phyloP scores from a whole-genome alignment of 2,329 filamentous ascomycete genomes.

The Coniella vitis region DNA sequence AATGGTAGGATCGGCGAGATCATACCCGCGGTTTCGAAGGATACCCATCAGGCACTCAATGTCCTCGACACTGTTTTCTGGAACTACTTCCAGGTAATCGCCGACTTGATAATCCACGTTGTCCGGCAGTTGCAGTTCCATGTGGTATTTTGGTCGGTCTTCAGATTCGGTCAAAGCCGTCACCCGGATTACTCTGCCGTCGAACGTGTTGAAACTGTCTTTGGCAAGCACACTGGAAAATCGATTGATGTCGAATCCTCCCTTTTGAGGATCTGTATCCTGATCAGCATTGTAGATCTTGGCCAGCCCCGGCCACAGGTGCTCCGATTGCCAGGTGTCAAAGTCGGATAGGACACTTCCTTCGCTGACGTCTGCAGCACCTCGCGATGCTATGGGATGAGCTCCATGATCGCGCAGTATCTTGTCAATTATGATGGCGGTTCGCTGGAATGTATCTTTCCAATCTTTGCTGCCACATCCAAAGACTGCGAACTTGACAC shows the following conservation, averaged over 20 bases:
- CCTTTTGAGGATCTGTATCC: not conserved
- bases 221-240: not conserved
- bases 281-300: not conserved
- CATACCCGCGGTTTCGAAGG: not conserved
- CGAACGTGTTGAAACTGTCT: not conserved
- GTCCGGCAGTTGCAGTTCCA: conserved; percentile 1
- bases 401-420: conserved; percentile 37
- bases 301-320: not conserved
- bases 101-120: not conserved
- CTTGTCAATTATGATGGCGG: conserved; percentile 42
- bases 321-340: conserved; percentile 33
- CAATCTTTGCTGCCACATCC: conserved; percentile 42
- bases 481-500: conserved; percentile 46
- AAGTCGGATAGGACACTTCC: conserved; percentile 43
- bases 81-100: conserved; percentile 1
- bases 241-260: not conserved
- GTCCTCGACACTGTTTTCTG: not conserved
- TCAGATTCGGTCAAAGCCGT: not conserved
- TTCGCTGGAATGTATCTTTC: conserved; percentile 40
- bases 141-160: conserved; percentile 4
- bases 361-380: conserved; percentile 40
- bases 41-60: not conserved
- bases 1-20: too few species aligned
- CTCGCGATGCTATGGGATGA: conserved; percentile 34
- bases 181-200: not conserved